These are phyloP conservation scores for Trypanosoma rangeli DNA, from an alignment of 208 protist genomes.

Conservation along the genomic window DNA sequence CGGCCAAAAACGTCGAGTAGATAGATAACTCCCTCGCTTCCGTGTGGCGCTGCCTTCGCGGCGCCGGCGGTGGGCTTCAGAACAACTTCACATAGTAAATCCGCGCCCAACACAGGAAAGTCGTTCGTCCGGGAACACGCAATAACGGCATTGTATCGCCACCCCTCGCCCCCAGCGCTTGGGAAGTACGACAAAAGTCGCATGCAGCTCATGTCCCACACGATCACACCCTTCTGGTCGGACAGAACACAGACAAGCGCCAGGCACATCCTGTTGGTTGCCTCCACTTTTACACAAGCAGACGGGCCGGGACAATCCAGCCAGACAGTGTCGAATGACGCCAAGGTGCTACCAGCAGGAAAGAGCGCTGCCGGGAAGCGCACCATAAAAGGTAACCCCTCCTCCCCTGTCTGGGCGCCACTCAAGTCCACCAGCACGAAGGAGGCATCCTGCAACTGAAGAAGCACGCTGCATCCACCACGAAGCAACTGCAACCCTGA, in stretches of 20 bases:
- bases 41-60: not conserved
- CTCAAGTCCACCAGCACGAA: slow-evolving; percentile 71
- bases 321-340: slow-evolving; percentile 70
- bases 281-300: slow-evolving; percentile 1
- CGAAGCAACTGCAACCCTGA: slow-evolving; percentile 42
- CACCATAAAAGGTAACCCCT: slow-evolving; percentile 48
- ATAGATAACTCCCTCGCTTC: slow-evolving; percentile 9
- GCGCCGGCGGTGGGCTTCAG: not conserved
- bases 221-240: slow-evolving; percentile 60
- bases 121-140: not conserved
- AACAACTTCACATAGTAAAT: not conserved
- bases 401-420: slow-evolving; percentile 35
- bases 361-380: slow-evolving; percentile 55
- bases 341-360: slow-evolving; percentile 57
- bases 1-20: slow-evolving; percentile 18
- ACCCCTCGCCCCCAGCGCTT: slow-evolving; percentile 1
- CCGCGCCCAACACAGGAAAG: not conserved
- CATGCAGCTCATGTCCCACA: slow-evolving; percentile 78
- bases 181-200: slow-evolving; percentile 24
- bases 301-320: slow-evolving; percentile 6
- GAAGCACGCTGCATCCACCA: slow-evolving; percentile 66
- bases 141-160: slow-evolving; percentile 12
- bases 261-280: slow-evolving; percentile 31
- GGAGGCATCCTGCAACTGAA: slow-evolving; percentile 68
- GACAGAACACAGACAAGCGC: slow-evolving; percentile 58